These are phyloP conservation scores for Phytophthora cactorum DNA, from an alignment of 352 stramenopile genomes.

Conservation along the genomic window DNA sequence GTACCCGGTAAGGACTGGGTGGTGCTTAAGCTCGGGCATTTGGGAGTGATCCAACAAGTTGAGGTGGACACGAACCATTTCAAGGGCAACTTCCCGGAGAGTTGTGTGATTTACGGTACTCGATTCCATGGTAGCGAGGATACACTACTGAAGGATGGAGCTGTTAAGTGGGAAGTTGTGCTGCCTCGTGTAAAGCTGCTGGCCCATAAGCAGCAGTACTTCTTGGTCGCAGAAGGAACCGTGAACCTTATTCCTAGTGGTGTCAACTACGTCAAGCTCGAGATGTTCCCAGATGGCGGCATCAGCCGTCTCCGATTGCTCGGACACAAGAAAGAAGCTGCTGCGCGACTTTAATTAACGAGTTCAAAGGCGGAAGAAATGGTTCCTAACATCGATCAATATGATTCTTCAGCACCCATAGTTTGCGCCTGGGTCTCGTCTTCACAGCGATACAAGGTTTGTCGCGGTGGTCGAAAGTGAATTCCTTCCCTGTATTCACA, in stretches of 20 bases:
- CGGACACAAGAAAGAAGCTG: conserved; percentile 61
- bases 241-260: conserved; percentile 61
- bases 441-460: conserved; percentile 18
- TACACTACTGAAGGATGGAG: conserved; percentile 39
- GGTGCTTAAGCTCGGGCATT: conserved; percentile 90
- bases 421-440: conserved; percentile 16
- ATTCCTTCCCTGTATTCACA: conserved; percentile 39
- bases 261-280: conserved; percentile 93
- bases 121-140: conserved; percentile 53
- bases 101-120: conserved; percentile 77
- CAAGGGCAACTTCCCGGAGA: conserved; percentile 96
- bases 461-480: conserved; percentile 43
- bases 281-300: conserved; percentile 95
- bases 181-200: conserved; percentile 88
- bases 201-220: conserved; percentile 89
- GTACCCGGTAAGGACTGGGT: conserved; percentile 92
- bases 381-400: conserved; percentile 13
- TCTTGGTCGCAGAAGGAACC: conserved; percentile 61
- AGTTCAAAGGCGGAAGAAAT: not conserved
- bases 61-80: conserved; percentile 96
- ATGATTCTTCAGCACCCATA: conserved; percentile 40
- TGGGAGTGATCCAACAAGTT: conserved; percentile 66
- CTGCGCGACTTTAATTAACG: conserved; percentile 39
- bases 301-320: conserved; percentile 91
- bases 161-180: conserved; percentile 83